Percentiles rank a stretch among this genome's conserved stretches.
phyloP scores from a whole-genome alignment of 352 stramenopile genomes.

The Phytophthora uliginosa region DNA sequence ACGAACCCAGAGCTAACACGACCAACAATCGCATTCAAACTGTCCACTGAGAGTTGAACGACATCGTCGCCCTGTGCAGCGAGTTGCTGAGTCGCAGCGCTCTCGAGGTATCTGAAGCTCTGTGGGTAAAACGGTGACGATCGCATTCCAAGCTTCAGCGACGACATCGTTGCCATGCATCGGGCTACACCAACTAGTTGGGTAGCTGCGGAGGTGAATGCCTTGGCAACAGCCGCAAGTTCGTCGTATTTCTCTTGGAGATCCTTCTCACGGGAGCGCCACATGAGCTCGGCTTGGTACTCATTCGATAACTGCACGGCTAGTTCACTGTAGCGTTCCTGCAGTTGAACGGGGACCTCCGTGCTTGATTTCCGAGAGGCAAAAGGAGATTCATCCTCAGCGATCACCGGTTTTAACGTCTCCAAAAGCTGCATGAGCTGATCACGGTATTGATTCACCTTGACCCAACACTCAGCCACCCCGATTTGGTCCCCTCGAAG shows the following conservation, averaged over 20 bases:
- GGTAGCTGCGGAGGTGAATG: constrained; percentile 2
- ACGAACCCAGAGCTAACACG: constrained; percentile 34
- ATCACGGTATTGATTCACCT: constrained; percentile 11
- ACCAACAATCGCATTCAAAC: constrained; percentile 7
- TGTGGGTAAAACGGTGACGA: constrained; percentile 38
- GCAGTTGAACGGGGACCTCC: constrained; percentile 21
- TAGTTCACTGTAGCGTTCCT: constrained; percentile 31
- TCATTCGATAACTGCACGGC: constrained; percentile 19
- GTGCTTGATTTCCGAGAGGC: constrained; percentile 1
- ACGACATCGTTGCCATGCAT: constrained; percentile 32
- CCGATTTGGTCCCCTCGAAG: constrained; percentile 23
- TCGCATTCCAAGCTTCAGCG: constrained; percentile 13
- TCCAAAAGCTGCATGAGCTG: constrained; percentile 16
- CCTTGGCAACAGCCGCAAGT: neutral
- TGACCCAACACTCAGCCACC: constrained; percentile 24
- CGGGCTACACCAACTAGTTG: constrained; percentile 25
- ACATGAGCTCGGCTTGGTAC: constrained; percentile 25
- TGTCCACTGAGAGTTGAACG: neutral
- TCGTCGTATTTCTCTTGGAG: constrained; percentile 16
- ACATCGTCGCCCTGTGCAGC: constrained; percentile 8
- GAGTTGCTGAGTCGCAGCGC: constrained; percentile 16
- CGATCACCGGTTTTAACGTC: constrained; percentile 8
- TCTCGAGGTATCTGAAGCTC: constrained; percentile 44
- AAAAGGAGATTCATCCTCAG: constrained; percentile 29
- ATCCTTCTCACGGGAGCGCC: constrained; percentile 6